Percentiles rank a stretch among this genome's conserved stretches.
phyloP scores from a whole-genome alignment of 306 rosid genomes.

The Lupinus albus region DNA sequence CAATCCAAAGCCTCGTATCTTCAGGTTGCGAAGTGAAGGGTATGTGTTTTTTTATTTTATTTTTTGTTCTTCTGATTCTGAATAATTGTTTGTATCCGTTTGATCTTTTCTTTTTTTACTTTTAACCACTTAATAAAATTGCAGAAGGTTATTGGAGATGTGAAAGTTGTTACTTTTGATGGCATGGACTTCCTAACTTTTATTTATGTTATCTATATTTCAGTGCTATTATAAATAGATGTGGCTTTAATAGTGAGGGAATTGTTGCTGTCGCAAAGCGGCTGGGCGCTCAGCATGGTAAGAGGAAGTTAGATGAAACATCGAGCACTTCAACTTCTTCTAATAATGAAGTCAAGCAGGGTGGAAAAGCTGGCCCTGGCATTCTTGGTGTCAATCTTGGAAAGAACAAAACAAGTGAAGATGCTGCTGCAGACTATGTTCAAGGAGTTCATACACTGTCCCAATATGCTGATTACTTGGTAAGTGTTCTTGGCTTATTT shows the following conservation, averaged over 20 bases:
- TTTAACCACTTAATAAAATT: slow-evolving; percentile 21
- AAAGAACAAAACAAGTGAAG: slow-evolving; percentile 95
- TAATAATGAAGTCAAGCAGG: slow-evolving; percentile 68
- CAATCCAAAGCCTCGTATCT: slow-evolving; percentile 92
- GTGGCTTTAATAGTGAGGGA: slow-evolving; percentile 96
- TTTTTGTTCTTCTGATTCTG: slow-evolving; percentile 36
- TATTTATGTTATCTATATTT: slow-evolving; percentile 25
- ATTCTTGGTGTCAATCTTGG: slow-evolving; percentile 98
- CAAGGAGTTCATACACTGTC: slow-evolving; percentile 98
- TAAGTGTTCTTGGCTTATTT: slow-evolving; percentile 41
- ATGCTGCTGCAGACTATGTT: slow-evolving; percentile 92
- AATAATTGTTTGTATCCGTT: slow-evolving; percentile 14
- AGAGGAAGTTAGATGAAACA: slow-evolving; percentile 93
- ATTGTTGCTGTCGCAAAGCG: slow-evolving; percentile 96
- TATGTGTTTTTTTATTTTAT: slow-evolving; percentile 41
- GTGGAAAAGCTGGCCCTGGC: slow-evolving; percentile 99
- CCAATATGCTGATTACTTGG: slow-evolving; percentile 97
- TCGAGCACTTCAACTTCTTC: slow-evolving; percentile 61
- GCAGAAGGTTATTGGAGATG: slow-evolving; percentile 30
- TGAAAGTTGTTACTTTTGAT: slow-evolving; percentile 28
- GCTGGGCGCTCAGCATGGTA: slow-evolving; percentile 90
- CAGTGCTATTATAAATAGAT: slow-evolving; percentile 94
- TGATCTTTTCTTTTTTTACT: slow-evolving; percentile 10
- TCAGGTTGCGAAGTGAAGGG: slow-evolving; percentile 79
- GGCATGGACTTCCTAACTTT: neutral